Base-by-base conservation (phyloP, 164 flowering plant species). In the Umbellularia californica region DNA sequence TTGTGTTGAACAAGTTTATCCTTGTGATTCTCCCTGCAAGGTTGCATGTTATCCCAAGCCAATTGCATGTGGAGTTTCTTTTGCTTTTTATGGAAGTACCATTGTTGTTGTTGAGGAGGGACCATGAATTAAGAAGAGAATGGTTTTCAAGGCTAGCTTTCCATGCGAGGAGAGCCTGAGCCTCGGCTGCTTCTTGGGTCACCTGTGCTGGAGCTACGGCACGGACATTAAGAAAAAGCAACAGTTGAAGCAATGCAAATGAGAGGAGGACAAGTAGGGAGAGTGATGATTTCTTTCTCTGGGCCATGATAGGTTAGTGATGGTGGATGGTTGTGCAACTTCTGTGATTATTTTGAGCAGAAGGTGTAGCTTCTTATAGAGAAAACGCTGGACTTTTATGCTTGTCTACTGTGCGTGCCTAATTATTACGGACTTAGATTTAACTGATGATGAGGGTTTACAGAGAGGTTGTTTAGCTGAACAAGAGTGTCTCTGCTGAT, bases 11-110 rank as follows among this genome's bases (percentile, higher is more conserved):
- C 7, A 81, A 73, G 68, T 62, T 69, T n/a, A 79, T 52, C 19
- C 19, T 55, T 13, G 47, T 63, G 5, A 76, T 66, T 9, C 71
- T 70, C 68, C 78, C 73, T 2, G 67, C 72, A 17, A 22, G 28
- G 63, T 75, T 58, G 68, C 83, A 78, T 3, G 50, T 13, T 2
- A 81, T 60, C 47, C 80, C 83, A 65, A 5, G 25, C 83, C 83
- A 81, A 3, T 50, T 65, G 69, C 75, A 71, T 9, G 74, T 51
- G 47, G 22, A 51, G 52, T 13, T 47, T 22, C n/a, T n/a, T 0
- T 30, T 25, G 3, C 35, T 64, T 15, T 55, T 6, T 41, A 0
- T 28, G 30, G 35, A 7, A 14, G 68, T 23, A 3, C 11, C 28
- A 67, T 67, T 67, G 55, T 0, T 35, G 1, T 35, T n/a, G 27